Base-by-base conservation (phyloP, 2,329 filamentous ascomycete genomes). In the Aspergillus ibericus region DNA sequence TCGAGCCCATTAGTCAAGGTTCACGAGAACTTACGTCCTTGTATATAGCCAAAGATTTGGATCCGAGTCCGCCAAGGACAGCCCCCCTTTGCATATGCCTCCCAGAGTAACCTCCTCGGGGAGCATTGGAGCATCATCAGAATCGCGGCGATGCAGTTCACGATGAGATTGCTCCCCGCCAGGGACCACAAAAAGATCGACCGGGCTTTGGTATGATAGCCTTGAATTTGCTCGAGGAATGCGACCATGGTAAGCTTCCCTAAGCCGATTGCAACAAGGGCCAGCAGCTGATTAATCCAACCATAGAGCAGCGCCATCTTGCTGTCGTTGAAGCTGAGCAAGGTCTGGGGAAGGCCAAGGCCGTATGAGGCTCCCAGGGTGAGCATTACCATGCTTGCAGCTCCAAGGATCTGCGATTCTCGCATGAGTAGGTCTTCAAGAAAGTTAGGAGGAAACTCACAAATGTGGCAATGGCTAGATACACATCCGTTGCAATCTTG, bases 151-250 rank as follows among this genome's bases (percentile, higher is more conserved):
- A 53, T 32, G 15, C 22, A 27, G n/a, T 53, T 53, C 22, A 53
- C 9, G 13, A 53, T 42, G 34, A 53, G 40, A 42, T 32, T 53
- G 34, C 35, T 53, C 9, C 51, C 51, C 4, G 34, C 51, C 20
- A 40, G 20, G 15, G 29, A 53, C 51, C 51, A 53, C 13, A 53
- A 34, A 18, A 53, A 18, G 10, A 29, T 27, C 8, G 18, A 27
- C 16, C 54, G 16, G 6, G 42, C 40, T 27, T 25, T 35, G 54
- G 55, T 58, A 27, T 67, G 59, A 10, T 66, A 64, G 1, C 65
- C 64, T 44, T 68, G 65, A 6, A 67, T 62, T 22, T 65, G 65
- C 20, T 63, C 51, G 3, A 68, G 36, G 34, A 68, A 67, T 2
- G 64, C 61, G 5, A 66, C 64, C 22, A 68, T 63, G 2, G 54